Base-by-base conservation (phyloP, 1,284 basidiomycete genomes). In the Dichomitus squalens region DNA sequence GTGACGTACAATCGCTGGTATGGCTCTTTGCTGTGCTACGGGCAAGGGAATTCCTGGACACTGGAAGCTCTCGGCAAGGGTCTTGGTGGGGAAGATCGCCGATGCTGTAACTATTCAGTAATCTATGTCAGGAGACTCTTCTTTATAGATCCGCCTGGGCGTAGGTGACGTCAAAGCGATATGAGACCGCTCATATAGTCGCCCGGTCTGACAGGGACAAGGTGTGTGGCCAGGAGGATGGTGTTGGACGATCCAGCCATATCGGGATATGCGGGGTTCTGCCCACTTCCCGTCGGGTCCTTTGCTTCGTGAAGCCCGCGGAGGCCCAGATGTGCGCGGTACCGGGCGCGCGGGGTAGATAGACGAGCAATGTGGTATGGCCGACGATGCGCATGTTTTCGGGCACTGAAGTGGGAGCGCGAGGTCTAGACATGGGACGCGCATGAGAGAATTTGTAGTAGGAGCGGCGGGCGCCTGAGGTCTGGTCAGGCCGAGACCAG, bases 401-500 rank as follows among this genome's bases (percentile, higher is more conserved):
- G 9, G 40, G 41, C 16, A n/a, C 27, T n/a, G 34, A 53, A 43
- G 54, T 16, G 44, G 11, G 44, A 18, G 49, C 18, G 16, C 36
- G 36, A 29, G 54, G 58, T 33, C 48, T 40, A 57, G 61, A 25
- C 49, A 31, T 18, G 27, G 33, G 25, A 38, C 33, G 23, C 20
- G 21, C 47, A 51, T 57, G 60, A 55, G 55, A 60, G 52, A 43
- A 57, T 49, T 53, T 49, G 44, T 41, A 41, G 49, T 43, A 39
- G 47, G 18, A 29, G 40, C 38, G 48, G 23, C 25, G 41, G 60
- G 60, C 60, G 60, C 56, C 53, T 64, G 49, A 55, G 59, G 61
- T 58, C 66, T 67, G 61, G 66, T 64, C 64, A 58, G 61, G 64
- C 59, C 66, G 60, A 63, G 66, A 56, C 66, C 29, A 31, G 29